phyloP scores from a whole-genome alignment of 352 stramenopile genomes.

The Globisporangium orthogonon region DNA sequence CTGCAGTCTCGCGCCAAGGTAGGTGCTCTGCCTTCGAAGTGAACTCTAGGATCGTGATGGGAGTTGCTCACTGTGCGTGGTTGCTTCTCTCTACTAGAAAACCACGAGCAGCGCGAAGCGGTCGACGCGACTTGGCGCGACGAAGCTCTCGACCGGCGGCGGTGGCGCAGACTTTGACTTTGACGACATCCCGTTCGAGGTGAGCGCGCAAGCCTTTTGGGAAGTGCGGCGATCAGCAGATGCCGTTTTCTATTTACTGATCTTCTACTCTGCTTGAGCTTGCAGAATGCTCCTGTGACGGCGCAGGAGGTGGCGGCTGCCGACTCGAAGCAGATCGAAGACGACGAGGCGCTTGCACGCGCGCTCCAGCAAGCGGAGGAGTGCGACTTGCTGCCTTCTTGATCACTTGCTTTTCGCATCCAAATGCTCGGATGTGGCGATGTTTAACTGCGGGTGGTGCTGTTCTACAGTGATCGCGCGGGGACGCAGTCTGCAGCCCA shows the following conservation, averaged over 20 bases:
- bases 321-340: conserved; percentile 77
- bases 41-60: not conserved
- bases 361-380: conserved; percentile 75
- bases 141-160: conserved; percentile 59
- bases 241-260: not conserved
- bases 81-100: conserved; percentile 17
- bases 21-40: not conserved
- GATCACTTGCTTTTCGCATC: not conserved
- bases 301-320: conserved; percentile 19
- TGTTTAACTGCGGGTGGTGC: not conserved
- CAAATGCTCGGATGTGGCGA: not conserved
- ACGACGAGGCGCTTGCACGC: conserved; percentile 79
- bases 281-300: conserved; percentile 56
- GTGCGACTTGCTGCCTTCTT: conserved; percentile 23
- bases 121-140: conserved; percentile 54
- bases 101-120: conserved; percentile 36
- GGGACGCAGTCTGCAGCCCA: conserved; percentile 6
- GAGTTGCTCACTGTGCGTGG: not conserved
- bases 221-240: too few relatives aligned
- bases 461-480: conserved; percentile 21
- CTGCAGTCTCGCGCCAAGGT: conserved; percentile 64
- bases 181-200: conserved; percentile 84
- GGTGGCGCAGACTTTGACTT: conserved; percentile 76
- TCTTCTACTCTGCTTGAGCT: not conserved
- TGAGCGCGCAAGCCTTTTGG: conserved; percentile 9